Percentiles rank a stretch among this genome's conserved stretches.
Evolutionary conservation across 805 yeast species (phyloP).

Genomic region (Myxozyma geophila): DNA sequence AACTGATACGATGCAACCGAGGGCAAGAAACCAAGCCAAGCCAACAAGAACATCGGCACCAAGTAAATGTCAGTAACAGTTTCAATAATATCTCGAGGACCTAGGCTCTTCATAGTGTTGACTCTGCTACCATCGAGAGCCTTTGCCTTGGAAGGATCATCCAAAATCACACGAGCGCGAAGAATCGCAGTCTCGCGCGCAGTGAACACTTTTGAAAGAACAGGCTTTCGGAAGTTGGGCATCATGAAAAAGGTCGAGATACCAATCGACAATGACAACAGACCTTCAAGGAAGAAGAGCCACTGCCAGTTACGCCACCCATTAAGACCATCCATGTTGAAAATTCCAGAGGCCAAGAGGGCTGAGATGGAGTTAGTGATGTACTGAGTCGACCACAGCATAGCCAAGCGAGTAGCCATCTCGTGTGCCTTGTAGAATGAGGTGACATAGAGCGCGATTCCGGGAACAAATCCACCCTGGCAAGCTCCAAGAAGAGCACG

Average conservation of each 20-base stretch:
- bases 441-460: slow-evolving; percentile 63
- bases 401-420: slow-evolving; percentile 59
- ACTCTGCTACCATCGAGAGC: slow-evolving; percentile 47
- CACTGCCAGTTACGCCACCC: slow-evolving; percentile 66
- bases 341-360: slow-evolving; percentile 58
- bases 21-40: slow-evolving; percentile 53
- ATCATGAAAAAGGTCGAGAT: slow-evolving; percentile 50
- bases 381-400: slow-evolving; percentile 62
- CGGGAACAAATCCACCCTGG: slow-evolving; percentile 76
- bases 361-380: slow-evolving; percentile 53
- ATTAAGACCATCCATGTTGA: slow-evolving; percentile 54
- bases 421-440: slow-evolving; percentile 67
- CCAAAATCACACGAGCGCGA: slow-evolving; percentile 62
- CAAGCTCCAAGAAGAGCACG: slow-evolving; percentile 59
- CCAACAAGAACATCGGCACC: slow-evolving; percentile 57
- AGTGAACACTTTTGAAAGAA: slow-evolving; percentile 43
- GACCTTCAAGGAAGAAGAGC: slow-evolving; percentile 67
- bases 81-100: slow-evolving; percentile 48
- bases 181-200: slow-evolving; percentile 61
- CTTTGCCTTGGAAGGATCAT: slow-evolving; percentile 65
- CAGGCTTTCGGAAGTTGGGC: slow-evolving; percentile 49
- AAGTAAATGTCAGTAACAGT: slow-evolving; percentile 57
- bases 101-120: slow-evolving; percentile 58
- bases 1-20: slow-evolving; percentile 49
- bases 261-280: slow-evolving; percentile 58